Evolutionary conservation across 164 flowering plant genomes (phyloP), one percentile per base, ranked within the genome.

Genomic region (Sedum album): DNA sequence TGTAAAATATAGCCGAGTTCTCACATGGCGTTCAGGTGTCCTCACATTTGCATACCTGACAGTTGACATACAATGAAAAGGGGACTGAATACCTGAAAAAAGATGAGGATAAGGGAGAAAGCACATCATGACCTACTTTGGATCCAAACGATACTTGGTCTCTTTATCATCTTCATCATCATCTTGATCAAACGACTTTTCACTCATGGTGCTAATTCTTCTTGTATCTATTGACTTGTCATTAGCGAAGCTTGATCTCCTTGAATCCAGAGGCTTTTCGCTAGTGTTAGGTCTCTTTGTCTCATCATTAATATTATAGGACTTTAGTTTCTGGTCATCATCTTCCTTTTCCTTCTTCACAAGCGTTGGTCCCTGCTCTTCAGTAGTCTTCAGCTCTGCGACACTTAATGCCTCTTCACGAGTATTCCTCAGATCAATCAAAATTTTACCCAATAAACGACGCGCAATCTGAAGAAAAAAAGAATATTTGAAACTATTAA

Each of bases 101-200:
- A n/a, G 1, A 1, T 36, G 6, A 18, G 26, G 30, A 36, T 31
- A 36, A 26, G n/a, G n/a, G n/a, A 35, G 17, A 64, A 36, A 21
- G 42, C 42, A 23, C 13, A 31, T 2, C 31, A 0, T 55, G 13
- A 44, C 9, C 67, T 46, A 65, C 99, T 92, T 86, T 62, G 99
- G 99, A 75, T 95, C 99, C 76, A 95, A 73, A 48, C 99, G 96
- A 71, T 95, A 95, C 85, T 95, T 73, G 62, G 84, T 84, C 83
- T 94, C 99, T 66, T 90, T 92, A 76, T 88, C 97, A 74, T 94
- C 99, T 53, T 94, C 97, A 55, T 93, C 97, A 15, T 94, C 99
- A 74, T 94, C 99, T 71, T 83, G 91, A 74, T 91, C 97, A 73
- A 86, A 66, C 28, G 89, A 81, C 75, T 69, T 84, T 39, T 88